Evolutionary conservation across 495 filamentous ascomycete genomes (phyloP).

Genomic region (Cercophora samala): DNA sequence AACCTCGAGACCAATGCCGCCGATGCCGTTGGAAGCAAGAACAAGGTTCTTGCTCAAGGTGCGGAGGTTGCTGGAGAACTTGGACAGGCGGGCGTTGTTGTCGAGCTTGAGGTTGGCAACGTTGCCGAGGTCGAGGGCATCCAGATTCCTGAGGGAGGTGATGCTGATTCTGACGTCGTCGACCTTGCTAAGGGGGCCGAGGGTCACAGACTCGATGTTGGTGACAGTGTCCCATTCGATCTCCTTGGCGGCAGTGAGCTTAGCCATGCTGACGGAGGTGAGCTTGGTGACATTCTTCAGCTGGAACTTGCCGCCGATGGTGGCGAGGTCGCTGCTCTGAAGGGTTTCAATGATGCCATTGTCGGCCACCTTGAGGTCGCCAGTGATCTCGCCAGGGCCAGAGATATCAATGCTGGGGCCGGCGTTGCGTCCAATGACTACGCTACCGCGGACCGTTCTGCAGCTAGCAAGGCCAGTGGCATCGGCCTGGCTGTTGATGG

Average conservation of each 20-base stretch:
- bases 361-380: constrained; percentile 61
- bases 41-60: constrained; percentile 62
- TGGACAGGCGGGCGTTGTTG: constrained; percentile 71
- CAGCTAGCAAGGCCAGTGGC: constrained; percentile 65
- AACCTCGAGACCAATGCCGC: constrained; percentile 53
- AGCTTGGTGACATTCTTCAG: constrained; percentile 65
- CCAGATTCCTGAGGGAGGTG: constrained; percentile 69
- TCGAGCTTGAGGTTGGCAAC: constrained; percentile 66
- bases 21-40: constrained; percentile 63
- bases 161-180: constrained; percentile 69
- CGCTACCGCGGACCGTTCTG: constrained; percentile 62
- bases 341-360: constrained; percentile 48
- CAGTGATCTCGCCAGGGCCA: constrained; percentile 61
- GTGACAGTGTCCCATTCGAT: constrained; percentile 75
- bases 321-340: constrained; percentile 44
- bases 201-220: constrained; percentile 61
- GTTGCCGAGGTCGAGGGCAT: constrained; percentile 70
- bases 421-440: constrained; percentile 59
- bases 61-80: constrained; percentile 66
- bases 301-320: constrained; percentile 61
- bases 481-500: constrained; percentile 67
- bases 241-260: constrained; percentile 58
- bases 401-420: constrained; percentile 51
- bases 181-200: constrained; percentile 62
- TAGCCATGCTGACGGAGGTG: constrained; percentile 57